Conservation (phyloP, 179 eudicot genomes). For the Actinidia arguta region DNA sequence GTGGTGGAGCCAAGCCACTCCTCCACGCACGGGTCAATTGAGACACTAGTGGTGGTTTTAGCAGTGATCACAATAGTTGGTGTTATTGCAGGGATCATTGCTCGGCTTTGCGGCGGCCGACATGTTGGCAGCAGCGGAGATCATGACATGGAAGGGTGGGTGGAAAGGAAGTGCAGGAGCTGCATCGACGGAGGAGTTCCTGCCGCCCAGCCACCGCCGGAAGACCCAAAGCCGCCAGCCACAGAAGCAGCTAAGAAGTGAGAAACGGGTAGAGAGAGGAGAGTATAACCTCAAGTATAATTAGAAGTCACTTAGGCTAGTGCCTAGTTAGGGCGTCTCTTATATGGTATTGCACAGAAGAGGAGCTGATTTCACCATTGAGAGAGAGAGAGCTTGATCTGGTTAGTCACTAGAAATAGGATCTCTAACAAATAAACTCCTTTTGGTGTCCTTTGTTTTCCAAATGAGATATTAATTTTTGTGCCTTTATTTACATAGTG, state of each 20-base stretch:
- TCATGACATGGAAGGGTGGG: slow-evolving; percentile 75
- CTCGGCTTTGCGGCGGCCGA: slow-evolving; percentile 70
- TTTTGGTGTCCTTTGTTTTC: background rate
- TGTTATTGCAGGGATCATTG: slow-evolving; percentile 72
- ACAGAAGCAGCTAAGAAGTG: slow-evolving; percentile 39
- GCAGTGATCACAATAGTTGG: slow-evolving; percentile 71
- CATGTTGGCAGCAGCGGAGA: slow-evolving; percentile 60
- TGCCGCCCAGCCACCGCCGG: slow-evolving; percentile 34
- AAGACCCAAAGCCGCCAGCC: slow-evolving; percentile 21
- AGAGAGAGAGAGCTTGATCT: too few relatives aligned
- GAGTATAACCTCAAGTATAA: background rate
- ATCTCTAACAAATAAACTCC: background rate
- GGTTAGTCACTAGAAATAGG: too few relatives aligned
- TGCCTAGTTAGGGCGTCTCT: background rate
- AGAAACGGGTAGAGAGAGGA: background rate
- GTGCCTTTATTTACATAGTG: too few relatives aligned
- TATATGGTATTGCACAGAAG: background rate
- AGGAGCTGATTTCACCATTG: background rate
- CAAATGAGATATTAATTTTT: too few relatives aligned
- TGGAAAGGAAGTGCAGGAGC: slow-evolving; percentile 62
- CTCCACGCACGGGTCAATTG: slow-evolving; percentile 56
- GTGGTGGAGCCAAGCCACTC: slow-evolving; percentile 35
- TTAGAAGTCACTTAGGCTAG: background rate
- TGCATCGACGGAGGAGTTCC: slow-evolving; percentile 71
- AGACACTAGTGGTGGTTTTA: slow-evolving; percentile 72